Evolutionary conservation across 768 basidiomycete species (phyloP).

Genomic region (Suillus subalutaceus): DNA sequence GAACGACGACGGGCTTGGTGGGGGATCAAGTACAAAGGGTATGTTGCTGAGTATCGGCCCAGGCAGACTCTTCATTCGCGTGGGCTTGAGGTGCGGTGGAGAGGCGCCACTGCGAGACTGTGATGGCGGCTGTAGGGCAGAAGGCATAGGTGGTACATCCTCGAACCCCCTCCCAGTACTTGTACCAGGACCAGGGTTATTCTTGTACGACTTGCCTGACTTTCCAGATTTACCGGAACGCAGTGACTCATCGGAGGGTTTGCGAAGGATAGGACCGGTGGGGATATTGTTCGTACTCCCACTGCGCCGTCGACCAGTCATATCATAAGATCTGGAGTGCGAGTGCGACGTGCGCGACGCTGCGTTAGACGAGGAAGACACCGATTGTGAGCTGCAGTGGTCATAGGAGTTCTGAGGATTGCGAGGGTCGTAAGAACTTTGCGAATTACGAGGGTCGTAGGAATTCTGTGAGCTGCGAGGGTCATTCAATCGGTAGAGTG

Average conservation of each 20-base stretch:
- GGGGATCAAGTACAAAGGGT: slow-evolving; percentile 25
- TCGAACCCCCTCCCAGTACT: slow-evolving; percentile 17
- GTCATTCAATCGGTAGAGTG: neutral
- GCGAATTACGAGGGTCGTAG: neutral
- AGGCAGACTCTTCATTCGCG: slow-evolving; percentile 59
- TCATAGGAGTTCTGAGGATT: neutral
- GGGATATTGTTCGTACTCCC: slow-evolving; percentile 27
- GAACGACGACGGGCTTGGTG: slow-evolving; percentile 32
- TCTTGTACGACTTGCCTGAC: slow-evolving; percentile 35
- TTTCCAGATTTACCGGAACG: slow-evolving; percentile 42
- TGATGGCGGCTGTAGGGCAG: slow-evolving; percentile 17
- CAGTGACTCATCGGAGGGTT: slow-evolving; percentile 43
- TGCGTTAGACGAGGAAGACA: neutral
- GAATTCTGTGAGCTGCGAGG: neutral
- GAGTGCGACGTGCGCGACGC: neutral
- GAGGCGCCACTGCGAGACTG: neutral
- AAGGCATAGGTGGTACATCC: slow-evolving; percentile 32
- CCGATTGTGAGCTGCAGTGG: neutral
- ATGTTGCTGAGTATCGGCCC: slow-evolving; percentile 27
- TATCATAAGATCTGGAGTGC: slow-evolving; percentile 9
- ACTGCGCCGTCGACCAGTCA: slow-evolving; percentile 27
- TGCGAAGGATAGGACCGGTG: slow-evolving; percentile 26
- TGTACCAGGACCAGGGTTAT: slow-evolving; percentile 11
- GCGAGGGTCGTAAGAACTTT: neutral
- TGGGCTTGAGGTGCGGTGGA: slow-evolving; percentile 15